Percentiles rank a stretch among this genome's conserved stretches.
Evolutionary conservation across 352 stramenopile genomes (phyloP).

Genomic region (Pythium inflatum): DNA sequence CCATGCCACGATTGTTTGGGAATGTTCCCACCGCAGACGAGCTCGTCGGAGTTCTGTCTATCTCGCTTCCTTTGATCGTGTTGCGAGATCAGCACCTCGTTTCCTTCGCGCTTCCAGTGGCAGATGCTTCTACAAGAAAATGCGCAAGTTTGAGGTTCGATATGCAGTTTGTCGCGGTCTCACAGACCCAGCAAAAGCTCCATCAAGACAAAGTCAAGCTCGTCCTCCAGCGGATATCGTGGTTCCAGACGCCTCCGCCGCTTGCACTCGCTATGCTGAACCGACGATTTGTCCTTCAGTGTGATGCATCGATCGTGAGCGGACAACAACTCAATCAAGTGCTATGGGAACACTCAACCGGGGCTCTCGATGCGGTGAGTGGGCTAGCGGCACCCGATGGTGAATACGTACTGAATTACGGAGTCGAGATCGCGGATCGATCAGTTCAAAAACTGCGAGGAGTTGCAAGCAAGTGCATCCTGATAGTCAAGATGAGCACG

Average conservation of each 20-base stretch:
- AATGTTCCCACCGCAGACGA: not conserved
- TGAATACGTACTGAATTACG: conserved; percentile 17
- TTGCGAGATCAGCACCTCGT: conserved; percentile 27
- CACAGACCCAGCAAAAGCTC: not conserved
- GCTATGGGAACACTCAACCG: conserved; percentile 21
- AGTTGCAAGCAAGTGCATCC: not conserved
- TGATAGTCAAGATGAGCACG: conserved; percentile 17
- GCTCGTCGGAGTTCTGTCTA: conserved; percentile 5
- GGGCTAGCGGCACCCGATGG: not conserved
- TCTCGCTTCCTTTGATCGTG: conserved; percentile 16
- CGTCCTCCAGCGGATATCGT: conserved; percentile 14
- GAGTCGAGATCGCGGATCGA: not conserved
- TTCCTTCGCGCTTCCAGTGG: conserved; percentile 25
- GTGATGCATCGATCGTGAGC: conserved; percentile 15
- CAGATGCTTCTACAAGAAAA: conserved; percentile 1
- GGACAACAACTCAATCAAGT: conserved; percentile 13
- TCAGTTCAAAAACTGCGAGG: not conserved
- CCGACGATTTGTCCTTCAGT: not conserved
- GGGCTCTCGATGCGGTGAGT: not conserved
- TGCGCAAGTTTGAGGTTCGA: conserved; percentile 25
- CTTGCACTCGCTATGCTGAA: conserved; percentile 10
- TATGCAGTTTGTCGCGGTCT: conserved; percentile 21
- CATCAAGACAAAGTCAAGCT: not conserved
- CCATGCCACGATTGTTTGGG: too few relatives aligned
- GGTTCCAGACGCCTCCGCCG: not conserved